A percentile compares a stretch with the other conserved stretches of the same genome.
Evolutionary conservation across 192 early-diverging fungal species (phyloP).

Genomic region (Backusella psychrophila): DNA sequence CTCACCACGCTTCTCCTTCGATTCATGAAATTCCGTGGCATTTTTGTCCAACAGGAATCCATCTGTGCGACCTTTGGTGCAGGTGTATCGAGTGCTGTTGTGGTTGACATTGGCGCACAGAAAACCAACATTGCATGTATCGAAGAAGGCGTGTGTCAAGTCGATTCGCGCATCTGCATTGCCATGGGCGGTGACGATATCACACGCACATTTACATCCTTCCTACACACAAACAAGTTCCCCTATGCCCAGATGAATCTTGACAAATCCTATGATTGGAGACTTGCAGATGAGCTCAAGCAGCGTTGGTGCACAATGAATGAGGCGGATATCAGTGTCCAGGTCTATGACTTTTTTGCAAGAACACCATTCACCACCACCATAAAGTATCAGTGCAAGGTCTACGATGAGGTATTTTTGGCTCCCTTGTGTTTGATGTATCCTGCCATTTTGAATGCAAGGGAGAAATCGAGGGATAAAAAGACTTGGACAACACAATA

Average conservation of each 20-base stretch:
- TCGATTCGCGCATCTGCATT: constrained; percentile 53
- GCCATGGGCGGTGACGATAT: constrained; percentile 88
- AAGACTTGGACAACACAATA: constrained; percentile 20
- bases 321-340: constrained; percentile 79
- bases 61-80: constrained; percentile 84
- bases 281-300: constrained; percentile 76
- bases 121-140: constrained; percentile 81
- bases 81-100: constrained; percentile 80
- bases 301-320: constrained; percentile 84
- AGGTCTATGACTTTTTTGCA: constrained; percentile 80
- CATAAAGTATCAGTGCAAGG: constrained; percentile 75
- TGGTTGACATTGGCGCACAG: constrained; percentile 92
- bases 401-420: constrained; percentile 81
- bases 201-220: constrained; percentile 64
- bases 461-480: constrained; percentile 19
- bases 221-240: constrained; percentile 67
- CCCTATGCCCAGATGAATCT: constrained; percentile 73
- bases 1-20: constrained; percentile 65
- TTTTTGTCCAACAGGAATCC: constrained; percentile 80
- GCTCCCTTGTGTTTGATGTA: constrained; percentile 54
- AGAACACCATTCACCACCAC: constrained; percentile 70
- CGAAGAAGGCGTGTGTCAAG: constrained; percentile 78
- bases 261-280: constrained; percentile 66
- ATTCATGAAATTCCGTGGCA: constrained; percentile 75
- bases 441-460: constrained; percentile 23